Conservation (phyloP, 2,329 filamentous ascomycete species). For the Cladosporium sp. region DNA sequence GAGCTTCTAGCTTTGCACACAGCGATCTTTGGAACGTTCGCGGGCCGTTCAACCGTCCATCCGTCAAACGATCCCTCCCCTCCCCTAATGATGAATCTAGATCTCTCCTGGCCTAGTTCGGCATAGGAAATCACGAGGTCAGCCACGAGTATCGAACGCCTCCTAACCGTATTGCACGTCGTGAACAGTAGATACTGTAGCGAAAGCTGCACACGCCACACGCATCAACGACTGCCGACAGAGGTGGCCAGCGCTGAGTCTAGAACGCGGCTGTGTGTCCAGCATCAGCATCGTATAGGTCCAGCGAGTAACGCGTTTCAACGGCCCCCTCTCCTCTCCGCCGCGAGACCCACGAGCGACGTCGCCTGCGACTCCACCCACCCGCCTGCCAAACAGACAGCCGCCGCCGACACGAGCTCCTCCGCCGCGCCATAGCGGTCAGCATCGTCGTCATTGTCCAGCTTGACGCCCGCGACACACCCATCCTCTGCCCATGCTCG, state of each 20-base stretch:
- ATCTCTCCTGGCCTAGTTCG: not conserved
- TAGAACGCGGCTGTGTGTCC: not conserved
- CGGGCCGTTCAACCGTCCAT: not conserved
- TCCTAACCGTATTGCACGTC: too few relatives aligned
- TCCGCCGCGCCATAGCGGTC: not conserved
- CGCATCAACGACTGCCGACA: too few relatives aligned
- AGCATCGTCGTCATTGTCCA: not conserved
- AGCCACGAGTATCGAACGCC: too few relatives aligned
- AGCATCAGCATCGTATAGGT: not conserved
- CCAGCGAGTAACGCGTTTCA: not conserved
- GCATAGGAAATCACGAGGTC: not conserved
- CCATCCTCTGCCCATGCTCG: constrained; percentile 2
- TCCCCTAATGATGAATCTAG: not conserved
- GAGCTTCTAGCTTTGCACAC: not conserved
- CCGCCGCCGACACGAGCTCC: not conserved
- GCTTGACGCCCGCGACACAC: not conserved
- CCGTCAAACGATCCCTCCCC: not conserved
- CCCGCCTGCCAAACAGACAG: not conserved
- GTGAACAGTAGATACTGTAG: too few relatives aligned
- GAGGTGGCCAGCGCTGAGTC: too few relatives aligned
- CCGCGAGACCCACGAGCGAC: constrained; percentile 1
- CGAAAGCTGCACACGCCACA: too few relatives aligned
- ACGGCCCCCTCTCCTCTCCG: not conserved
- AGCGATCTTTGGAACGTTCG: not conserved
- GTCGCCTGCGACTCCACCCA: not conserved